These are phyloP conservation scores for Colletotrichum navitas DNA, from an alignment of 2,329 filamentous ascomycete genomes.

Conservation along the genomic window DNA sequence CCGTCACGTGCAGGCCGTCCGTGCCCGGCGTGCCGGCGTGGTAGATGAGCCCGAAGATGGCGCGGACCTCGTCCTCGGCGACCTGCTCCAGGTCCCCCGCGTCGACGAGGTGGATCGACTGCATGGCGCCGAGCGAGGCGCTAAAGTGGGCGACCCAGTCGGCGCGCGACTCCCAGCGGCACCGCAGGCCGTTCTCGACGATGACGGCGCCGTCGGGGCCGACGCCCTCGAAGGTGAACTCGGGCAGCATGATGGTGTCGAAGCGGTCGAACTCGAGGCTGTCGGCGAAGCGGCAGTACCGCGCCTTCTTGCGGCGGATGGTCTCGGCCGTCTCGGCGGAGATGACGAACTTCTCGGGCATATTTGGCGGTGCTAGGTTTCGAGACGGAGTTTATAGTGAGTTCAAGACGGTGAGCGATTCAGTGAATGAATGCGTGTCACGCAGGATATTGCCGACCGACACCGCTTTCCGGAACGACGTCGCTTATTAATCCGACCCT, in stretches of 20 bases:
- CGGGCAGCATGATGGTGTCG: constrained; percentile 34
- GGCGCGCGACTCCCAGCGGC: constrained; percentile 22
- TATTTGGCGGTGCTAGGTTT: neutral
- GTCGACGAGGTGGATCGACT: constrained; percentile 30
- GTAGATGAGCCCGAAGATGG: constrained; percentile 31
- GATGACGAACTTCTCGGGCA: neutral
- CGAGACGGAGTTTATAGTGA: neutral
- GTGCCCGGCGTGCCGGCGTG: constrained; percentile 24
- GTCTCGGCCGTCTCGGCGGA: constrained; percentile 34
- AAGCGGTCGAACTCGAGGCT: constrained; percentile 32
- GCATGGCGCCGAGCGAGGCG: neutral
- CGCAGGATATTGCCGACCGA: too few relatives aligned
- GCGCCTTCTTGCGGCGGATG: constrained; percentile 41
- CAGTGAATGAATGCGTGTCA: too few relatives aligned
- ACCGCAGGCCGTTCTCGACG: constrained; percentile 3
- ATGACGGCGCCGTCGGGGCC: constrained; percentile 11
- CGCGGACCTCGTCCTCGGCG: constrained; percentile 39
- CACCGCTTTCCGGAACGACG: too few relatives aligned
- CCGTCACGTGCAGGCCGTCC: constrained; percentile 2
- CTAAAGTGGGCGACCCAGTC: constrained; percentile 28
- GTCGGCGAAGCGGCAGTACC: constrained; percentile 42
- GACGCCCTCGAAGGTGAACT: constrained; percentile 30
- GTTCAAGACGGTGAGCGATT: neutral
- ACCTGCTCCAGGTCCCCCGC: constrained; percentile 31
- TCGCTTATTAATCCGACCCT: too few relatives aligned